A percentile compares a stretch with the other conserved stretches of the same genome.
These are phyloP conservation scores for Apiospora saccharicola DNA, from an alignment of 2,329 filamentous ascomycete species.

Conservation along the genomic window DNA sequence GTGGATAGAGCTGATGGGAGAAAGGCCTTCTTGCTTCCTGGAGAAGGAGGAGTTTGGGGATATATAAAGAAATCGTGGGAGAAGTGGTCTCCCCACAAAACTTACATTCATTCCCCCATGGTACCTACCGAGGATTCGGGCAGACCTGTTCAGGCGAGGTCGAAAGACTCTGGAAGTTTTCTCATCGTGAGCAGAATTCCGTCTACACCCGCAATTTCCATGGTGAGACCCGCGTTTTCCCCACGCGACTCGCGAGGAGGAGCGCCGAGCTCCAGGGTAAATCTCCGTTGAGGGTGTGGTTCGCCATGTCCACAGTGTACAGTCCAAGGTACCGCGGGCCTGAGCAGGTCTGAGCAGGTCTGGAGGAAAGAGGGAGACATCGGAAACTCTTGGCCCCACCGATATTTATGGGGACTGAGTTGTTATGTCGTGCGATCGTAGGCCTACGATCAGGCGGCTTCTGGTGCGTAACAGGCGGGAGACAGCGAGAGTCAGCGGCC, in stretches of 20 bases:
- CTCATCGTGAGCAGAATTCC: conserved; percentile 7
- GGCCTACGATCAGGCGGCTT: conserved; percentile 19
- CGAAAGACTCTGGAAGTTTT: conserved; percentile 21
- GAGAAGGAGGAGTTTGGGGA: conserved; percentile 22
- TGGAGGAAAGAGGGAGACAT: conserved; percentile 13
- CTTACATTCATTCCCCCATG: conserved; percentile 1
- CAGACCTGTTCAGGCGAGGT: conserved; percentile 10
- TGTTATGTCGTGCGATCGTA: conserved; percentile 1
- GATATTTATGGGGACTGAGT: background rate
- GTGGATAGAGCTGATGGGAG: conserved; percentile 1
- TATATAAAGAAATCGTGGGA: conserved; percentile 23
- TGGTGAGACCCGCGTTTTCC: conserved; percentile 17
- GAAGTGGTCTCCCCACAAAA: conserved; percentile 18
- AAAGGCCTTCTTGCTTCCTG: conserved; percentile 7
- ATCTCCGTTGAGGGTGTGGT: conserved; percentile 19
- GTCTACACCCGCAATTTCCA: conserved; percentile 22
- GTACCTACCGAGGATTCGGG: conserved; percentile 17
- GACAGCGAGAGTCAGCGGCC: conserved; percentile 16
- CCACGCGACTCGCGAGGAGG: conserved; percentile 17
- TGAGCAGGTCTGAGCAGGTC: background rate
- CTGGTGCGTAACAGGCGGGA: background rate
- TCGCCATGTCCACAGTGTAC: conserved; percentile 10
- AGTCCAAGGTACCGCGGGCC: background rate
- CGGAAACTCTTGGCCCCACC: conserved; percentile 18
- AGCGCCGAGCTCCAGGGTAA: conserved; percentile 9